A percentile compares a stretch with the other conserved stretches of the same genome.
These are phyloP conservation scores for Cyberlindnera subsufficiens DNA, from an alignment of 805 yeast species.

Conservation along the genomic window DNA sequence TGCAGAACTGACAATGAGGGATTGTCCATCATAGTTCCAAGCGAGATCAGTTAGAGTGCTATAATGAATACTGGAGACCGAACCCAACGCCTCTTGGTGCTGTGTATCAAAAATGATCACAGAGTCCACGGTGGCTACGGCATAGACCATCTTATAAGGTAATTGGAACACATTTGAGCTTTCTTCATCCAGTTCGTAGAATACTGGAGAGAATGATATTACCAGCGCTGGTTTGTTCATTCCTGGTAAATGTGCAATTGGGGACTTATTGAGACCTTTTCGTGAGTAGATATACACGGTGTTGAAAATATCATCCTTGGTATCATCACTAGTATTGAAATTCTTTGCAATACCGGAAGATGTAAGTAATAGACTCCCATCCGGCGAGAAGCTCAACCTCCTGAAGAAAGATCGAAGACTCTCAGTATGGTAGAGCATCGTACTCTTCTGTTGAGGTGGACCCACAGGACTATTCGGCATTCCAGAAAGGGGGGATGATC, in stretches of 20 bases:
- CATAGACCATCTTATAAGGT: conserved; percentile 80
- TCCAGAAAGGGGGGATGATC: background rate
- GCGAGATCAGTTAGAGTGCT: conserved; percentile 81
- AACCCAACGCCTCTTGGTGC: conserved; percentile 59
- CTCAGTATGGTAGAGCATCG: conserved; percentile 72
- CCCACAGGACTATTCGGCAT: background rate
- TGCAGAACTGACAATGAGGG: conserved; percentile 71
- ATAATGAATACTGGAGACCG: conserved; percentile 77
- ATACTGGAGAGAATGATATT: conserved; percentile 66
- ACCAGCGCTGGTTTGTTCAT: conserved; percentile 81
- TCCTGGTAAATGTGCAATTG: conserved; percentile 76
- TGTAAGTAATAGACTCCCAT: conserved; percentile 73
- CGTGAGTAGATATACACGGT: conserved; percentile 80
- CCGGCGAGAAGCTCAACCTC: conserved; percentile 81
- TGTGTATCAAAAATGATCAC: conserved; percentile 81
- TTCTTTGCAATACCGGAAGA: conserved; percentile 65
- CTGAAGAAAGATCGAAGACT: conserved; percentile 88
- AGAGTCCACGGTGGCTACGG: conserved; percentile 88
- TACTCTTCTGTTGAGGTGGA: conserved; percentile 21
- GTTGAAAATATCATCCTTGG: conserved; percentile 41
- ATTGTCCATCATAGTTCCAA: conserved; percentile 76
- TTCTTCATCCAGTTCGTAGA: conserved; percentile 36
- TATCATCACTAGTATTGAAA: conserved; percentile 7
- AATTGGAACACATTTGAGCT: conserved; percentile 39
- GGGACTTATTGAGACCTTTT: conserved; percentile 57